phyloP scores from a whole-genome alignment of 2,329 filamentous ascomycete genomes.

The Hypoxylon sp. region DNA sequence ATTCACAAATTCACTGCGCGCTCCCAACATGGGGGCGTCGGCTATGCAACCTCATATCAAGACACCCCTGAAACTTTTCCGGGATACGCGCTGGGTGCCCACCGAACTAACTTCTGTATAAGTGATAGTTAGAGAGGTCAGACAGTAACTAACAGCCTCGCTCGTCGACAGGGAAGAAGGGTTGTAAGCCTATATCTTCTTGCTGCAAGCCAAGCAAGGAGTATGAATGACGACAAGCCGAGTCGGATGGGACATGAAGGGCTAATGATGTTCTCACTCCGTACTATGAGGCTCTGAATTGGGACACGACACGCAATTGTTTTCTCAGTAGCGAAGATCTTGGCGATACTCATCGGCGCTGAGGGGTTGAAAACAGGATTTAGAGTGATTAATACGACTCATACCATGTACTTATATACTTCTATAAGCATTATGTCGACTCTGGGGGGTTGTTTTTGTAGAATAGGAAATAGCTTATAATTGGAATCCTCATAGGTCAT shows the following conservation, averaged over 20 bases:
- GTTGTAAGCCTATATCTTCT: slow-evolving; percentile 35
- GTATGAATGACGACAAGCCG: slow-evolving; percentile 7
- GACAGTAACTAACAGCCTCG: slow-evolving; percentile 42
- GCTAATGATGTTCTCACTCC: slow-evolving; percentile 8
- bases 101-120: slow-evolving; percentile 35
- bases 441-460: background rate
- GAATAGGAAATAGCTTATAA: background rate
- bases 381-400: slow-evolving; percentile 9
- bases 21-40: slow-evolving; percentile 8
- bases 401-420: slow-evolving; percentile 6
- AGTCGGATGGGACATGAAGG: background rate
- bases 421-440: slow-evolving; percentile 4
- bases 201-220: slow-evolving; percentile 24
- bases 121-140: slow-evolving; percentile 37
- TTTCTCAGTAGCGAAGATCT: background rate
- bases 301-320: background rate
- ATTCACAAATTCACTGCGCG: background rate
- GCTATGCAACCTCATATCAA: background rate
- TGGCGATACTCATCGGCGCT: slow-evolving; percentile 10
- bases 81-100: slow-evolving; percentile 24
- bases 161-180: slow-evolving; percentile 46
- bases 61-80: slow-evolving; percentile 12
- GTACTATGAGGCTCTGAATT: background rate
- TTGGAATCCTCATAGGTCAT: background rate
- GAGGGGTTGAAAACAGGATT: background rate